Evolutionary conservation across 768 basidiomycete genomes (phyloP), one percentile per base, ranked within the genome.

Genomic region (Mycena floridula): DNA sequence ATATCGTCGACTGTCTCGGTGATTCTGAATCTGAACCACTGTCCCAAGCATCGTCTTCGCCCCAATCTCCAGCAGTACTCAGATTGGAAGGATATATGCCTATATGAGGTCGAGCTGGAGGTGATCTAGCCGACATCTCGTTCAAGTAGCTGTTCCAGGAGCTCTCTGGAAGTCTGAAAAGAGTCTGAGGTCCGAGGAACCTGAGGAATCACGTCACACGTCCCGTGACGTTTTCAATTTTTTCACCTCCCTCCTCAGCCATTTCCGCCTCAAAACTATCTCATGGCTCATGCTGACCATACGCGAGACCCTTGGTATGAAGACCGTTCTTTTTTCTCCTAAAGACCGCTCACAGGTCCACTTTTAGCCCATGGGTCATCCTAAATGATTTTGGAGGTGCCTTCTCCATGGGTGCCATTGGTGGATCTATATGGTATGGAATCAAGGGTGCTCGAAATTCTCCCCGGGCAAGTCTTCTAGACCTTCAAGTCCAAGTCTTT

Each of bases 361-460:
- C 37, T 21, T 40, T 25, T 57, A 97, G 95, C 68, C 95, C 95
- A 57, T 97, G 93, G 91, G 94, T 97, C 42, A 88, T 97, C 61
- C 83, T 97, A 56, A 96, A 90, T 73, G 95, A 98, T 72, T 95
- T 94, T 65, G 94, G 95, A 48, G 94, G 92, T 50, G 93, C 94
- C 11, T 95, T 96, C 66, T 81, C 94, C 15, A 97, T 97, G 94
- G 94, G 94, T 62, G 91, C 93, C 26, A 84, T 98, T 44, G 95
- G 95, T 56, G 95, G 95, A 58, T 92, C 89, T 52, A 91, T 97
- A 59, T 98, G 95, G 95, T 93, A 97, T 67, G 91, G 93, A 45
- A 92, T 97, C 55, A 98, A 98, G 69, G 95, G 95, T 48, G 92
- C 93, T 6, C 78, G 95, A 56, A 98, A 97, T 67, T 95, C 92